Percentiles rank a stretch among this genome's conserved stretches.
These are phyloP conservation scores for Candida nitratophila DNA, from an alignment of 805 yeast genomes.

Conservation along the genomic window DNA sequence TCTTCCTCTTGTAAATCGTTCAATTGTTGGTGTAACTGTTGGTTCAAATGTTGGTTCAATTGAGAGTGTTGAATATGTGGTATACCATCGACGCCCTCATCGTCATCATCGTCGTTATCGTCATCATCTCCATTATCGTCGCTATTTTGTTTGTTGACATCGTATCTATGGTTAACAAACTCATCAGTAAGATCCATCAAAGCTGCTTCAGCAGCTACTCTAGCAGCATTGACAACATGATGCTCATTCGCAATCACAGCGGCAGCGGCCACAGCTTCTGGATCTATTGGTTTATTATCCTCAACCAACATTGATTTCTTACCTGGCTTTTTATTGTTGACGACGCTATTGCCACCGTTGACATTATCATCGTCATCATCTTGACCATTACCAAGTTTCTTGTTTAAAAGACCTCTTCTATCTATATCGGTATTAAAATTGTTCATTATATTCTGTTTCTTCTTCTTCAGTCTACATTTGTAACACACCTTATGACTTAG, in stretches of 20 bases:
- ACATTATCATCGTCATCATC: background rate
- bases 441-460: background rate
- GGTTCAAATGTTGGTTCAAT: conserved; percentile 23
- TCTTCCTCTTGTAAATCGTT: conserved; percentile 1
- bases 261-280: conserved; percentile 4
- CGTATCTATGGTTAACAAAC: background rate
- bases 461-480: conserved; percentile 47
- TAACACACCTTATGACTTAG: conserved; percentile 52
- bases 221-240: background rate
- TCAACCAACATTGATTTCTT: background rate
- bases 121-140: background rate
- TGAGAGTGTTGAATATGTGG: conserved; percentile 22
- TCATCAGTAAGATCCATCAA: background rate
- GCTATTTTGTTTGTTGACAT: background rate
- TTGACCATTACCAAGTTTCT: background rate
- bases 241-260: conserved; percentile 3
- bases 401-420: background rate
- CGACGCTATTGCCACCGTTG: background rate
- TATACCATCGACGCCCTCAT: conserved; percentile 5
- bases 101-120: background rate
- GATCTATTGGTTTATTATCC: background rate
- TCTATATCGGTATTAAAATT: background rate
- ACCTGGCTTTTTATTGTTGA: background rate
- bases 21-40: conserved; percentile 15
- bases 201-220: background rate